Percentiles rank a stretch among this genome's conserved stretches.
These are phyloP conservation scores for Trichosporon faecale DNA, from an alignment of 1,284 basidiomycete species.

Conservation along the genomic window DNA sequence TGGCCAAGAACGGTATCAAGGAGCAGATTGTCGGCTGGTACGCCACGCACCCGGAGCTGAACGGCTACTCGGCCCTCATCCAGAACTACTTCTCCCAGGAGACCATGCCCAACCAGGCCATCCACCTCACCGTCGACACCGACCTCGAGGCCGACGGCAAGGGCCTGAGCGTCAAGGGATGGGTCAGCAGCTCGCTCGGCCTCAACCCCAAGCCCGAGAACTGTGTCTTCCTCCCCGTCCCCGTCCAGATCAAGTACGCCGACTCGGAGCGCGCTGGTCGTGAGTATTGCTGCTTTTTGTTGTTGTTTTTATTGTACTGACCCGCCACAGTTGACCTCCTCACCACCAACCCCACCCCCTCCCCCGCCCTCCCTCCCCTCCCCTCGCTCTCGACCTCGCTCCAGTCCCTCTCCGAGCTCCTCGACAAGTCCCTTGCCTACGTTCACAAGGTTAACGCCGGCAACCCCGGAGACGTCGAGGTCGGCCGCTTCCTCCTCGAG, in stretches of 20 bases:
- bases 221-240: conserved; percentile 84
- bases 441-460: conserved; percentile 79
- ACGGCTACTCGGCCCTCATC: conserved; percentile 94
- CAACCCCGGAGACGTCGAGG: conserved; percentile 75
- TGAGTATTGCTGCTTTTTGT: conserved; percentile 54
- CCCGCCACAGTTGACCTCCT: conserved; percentile 67
- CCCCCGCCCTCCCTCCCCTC: conserved; percentile 43
- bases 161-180: conserved; percentile 80
- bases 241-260: conserved; percentile 74
- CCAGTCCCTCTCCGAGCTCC: conserved; percentile 53
- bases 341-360: conserved; percentile 52
- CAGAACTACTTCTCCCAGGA: conserved; percentile 98
- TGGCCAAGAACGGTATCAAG: conserved; percentile 48
- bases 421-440: conserved; percentile 69
- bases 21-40: conserved; percentile 59
- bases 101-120: conserved; percentile 79
- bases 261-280: conserved; percentile 78
- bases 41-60: conserved; percentile 82
- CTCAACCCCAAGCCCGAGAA: conserved; percentile 85
- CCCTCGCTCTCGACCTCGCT: conserved; percentile 46
- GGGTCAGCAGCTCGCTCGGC: conserved; percentile 64
- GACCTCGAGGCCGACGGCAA: conserved; percentile 61
- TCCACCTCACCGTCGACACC: conserved; percentile 91
- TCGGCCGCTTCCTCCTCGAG: conserved; percentile 90
- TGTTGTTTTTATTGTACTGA: conserved; percentile 13